Conservation (phyloP, 2,329 filamentous ascomycete genomes). For the Parafenestella ontariensis region DNA sequence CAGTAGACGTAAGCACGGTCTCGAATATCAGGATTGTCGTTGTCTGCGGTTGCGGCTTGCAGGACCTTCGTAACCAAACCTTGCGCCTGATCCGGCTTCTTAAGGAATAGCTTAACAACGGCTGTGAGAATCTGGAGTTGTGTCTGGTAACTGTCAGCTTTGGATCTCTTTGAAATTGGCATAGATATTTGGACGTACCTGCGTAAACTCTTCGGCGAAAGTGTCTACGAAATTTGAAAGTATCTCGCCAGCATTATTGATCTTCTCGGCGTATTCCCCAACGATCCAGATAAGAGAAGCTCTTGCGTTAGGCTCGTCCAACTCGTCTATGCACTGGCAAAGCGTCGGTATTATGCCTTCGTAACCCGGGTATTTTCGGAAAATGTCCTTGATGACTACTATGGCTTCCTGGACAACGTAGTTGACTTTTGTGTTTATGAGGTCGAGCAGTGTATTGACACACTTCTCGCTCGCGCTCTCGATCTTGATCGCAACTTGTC, state of each 20-base stretch:
- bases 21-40: conserved; percentile 96
- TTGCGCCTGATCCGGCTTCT: conserved; percentile 93
- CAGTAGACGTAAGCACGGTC: conserved; percentile 98
- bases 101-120: conserved; percentile 95
- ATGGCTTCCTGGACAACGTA: conserved; percentile 98
- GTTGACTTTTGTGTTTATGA: conserved; percentile 97
- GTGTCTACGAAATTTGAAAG: conserved; percentile 88
- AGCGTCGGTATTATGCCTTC: conserved; percentile 97
- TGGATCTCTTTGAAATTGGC: neutral
- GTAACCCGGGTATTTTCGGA: conserved; percentile 96
- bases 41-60: conserved; percentile 89
- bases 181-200: conserved; percentile 61
- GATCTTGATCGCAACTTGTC: conserved; percentile 98
- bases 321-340: conserved; percentile 94
- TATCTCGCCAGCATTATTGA: conserved; percentile 97
- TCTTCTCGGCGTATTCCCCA: conserved; percentile 98
- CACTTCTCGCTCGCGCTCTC: conserved; percentile 94
- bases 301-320: conserved; percentile 91
- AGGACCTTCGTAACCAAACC: conserved; percentile 92
- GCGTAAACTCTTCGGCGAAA: conserved; percentile 95
- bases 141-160: conserved; percentile 65
- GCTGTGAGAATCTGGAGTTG: conserved; percentile 97
- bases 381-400: conserved; percentile 99
- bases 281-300: conserved; percentile 98
- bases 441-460: conserved; percentile 88